Base-by-base conservation (phyloP, 192 early-diverging fungal species). In the Phlyctochytrium planicorne region DNA sequence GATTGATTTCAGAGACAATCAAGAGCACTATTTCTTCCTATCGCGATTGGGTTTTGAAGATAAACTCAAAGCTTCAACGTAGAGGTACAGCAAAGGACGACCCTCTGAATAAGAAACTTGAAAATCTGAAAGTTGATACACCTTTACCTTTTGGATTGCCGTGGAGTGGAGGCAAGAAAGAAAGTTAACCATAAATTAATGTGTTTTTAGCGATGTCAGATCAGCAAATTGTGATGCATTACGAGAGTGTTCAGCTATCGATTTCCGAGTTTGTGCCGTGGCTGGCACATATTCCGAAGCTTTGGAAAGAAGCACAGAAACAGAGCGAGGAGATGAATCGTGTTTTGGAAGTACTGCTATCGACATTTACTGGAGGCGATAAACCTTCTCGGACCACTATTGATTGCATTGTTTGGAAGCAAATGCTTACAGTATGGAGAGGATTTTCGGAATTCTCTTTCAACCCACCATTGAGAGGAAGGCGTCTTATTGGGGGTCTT, bases 231-330 rank as follows among this genome's bases (percentile, higher is more conserved):
- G 72, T 65, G 1, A 85, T 85, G 83, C 83, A 85, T 60, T 71
- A 79, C 61, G 65, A 75, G 6, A 70, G 60, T 0, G 68, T 78
- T 2, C 68, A 66, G 0, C 17, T 80, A 25, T 57, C 73, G 3
- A 75, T 85, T 53, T 72, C 75, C n/a, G 83, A 85, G 59, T 59
- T 85, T 27, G 68, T 82, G 16, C 83, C 83, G 3, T 29, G 34
- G 10, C 35, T 80, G 17, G 69, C 64, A 1, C 4, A 2, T 10
- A 40, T 72, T 12, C 17, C 33, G 12, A 33, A 34, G 29, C 50
- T 68, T 56, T 31, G 33, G 10, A 57, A 68, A 29, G 52, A 69
- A 24, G 67, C 72, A 10, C 12, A 63, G 14, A 6, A 24, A 30
- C 37, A 65, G 24, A 31, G 23, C 30, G 10, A 30, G 0, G 33